These are phyloP conservation scores for Sordaria brevicollis DNA, from an alignment of 495 filamentous ascomycete species.

Conservation along the genomic window DNA sequence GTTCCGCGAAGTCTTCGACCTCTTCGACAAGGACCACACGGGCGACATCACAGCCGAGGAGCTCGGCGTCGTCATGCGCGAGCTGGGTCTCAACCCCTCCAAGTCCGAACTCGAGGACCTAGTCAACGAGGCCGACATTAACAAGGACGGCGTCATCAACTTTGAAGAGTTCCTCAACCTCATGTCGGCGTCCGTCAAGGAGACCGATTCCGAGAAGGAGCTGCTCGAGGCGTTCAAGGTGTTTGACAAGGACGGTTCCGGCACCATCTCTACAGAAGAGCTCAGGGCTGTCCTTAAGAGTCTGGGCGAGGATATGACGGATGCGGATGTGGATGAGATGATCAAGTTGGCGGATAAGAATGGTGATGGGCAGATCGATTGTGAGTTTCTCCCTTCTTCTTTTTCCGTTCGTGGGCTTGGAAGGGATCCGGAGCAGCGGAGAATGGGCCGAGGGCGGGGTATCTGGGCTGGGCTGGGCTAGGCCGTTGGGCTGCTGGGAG, in stretches of 20 bases:
- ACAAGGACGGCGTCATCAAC: constrained; percentile 36
- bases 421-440: not conserved
- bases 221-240: constrained; percentile 37
- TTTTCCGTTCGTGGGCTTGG: not conserved
- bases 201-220: constrained; percentile 34
- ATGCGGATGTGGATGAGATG: constrained; percentile 39
- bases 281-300: constrained; percentile 34
- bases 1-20: constrained; percentile 88
- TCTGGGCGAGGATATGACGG: constrained; percentile 37
- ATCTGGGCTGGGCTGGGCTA: not conserved
- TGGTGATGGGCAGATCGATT: constrained; percentile 39
- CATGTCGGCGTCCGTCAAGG: constrained; percentile 31
- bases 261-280: constrained; percentile 37
- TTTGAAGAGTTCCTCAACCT: constrained; percentile 39
- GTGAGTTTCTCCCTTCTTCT: constrained; percentile 13
- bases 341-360: constrained; percentile 36
- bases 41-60: constrained; percentile 34
- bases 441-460: not conserved
- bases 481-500: not conserved
- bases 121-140: constrained; percentile 36
- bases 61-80: constrained; percentile 34
- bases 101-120: constrained; percentile 34
- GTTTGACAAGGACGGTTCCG: constrained; percentile 39
- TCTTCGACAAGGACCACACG: constrained; percentile 93
- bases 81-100: constrained; percentile 35